Evolutionary conservation across 495 filamentous ascomycete genomes (phyloP).

Genomic region (Aspergillus asperescens): DNA sequence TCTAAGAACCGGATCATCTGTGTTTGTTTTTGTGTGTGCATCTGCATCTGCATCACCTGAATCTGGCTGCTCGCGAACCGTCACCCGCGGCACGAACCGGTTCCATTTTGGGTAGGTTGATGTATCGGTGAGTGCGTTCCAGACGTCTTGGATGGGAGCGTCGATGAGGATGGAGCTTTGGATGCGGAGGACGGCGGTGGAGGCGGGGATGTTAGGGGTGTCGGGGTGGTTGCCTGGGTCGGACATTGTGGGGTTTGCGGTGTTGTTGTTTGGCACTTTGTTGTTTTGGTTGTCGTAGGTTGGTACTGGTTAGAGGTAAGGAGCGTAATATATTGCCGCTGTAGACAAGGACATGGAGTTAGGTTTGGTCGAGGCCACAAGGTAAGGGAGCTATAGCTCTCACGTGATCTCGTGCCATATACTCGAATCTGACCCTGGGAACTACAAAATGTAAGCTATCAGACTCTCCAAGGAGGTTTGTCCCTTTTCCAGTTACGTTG

Average conservation of each 20-base stretch:
- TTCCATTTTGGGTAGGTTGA: conserved; percentile 44
- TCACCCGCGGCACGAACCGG: conserved; percentile 37
- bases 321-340: background rate
- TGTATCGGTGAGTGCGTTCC: conserved; percentile 35
- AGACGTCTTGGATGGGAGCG: conserved; percentile 32
- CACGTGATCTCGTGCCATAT: no score
- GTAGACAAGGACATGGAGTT: background rate
- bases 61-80: conserved; percentile 34
- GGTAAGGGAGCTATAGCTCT: no score
- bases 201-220: conserved; percentile 32
- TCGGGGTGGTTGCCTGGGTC: conserved; percentile 11
- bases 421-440: no score
- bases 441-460: no score
- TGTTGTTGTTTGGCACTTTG: background rate
- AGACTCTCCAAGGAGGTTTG: no score
- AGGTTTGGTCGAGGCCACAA: background rate
- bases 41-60: background rate
- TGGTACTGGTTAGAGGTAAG: background rate
- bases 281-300: background rate
- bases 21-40: no score
- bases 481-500: no score
- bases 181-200: conserved; percentile 28
- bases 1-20: no score
- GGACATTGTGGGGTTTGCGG: background rate
- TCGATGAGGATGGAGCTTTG: conserved; percentile 33